Percentiles rank a stretch among this genome's conserved stretches.
Evolutionary conservation across 441 rosid species (phyloP).

Genomic region (Gossypium schwendimanii): DNA sequence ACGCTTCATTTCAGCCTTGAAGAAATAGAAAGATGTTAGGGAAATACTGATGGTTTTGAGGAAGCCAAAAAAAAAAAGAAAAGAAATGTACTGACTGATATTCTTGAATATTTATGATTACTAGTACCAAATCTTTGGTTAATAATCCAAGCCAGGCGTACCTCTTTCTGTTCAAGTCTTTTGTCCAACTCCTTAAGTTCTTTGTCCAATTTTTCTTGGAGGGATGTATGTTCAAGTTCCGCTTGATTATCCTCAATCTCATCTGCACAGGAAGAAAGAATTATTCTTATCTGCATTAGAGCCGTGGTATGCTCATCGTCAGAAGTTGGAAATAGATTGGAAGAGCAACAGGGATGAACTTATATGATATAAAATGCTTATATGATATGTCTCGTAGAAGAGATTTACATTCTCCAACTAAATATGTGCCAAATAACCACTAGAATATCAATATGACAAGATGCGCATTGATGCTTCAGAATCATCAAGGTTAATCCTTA

Average conservation of each 20-base stretch:
- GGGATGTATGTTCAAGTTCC: slow-evolving; percentile 82
- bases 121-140: neutral
- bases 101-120: neutral
- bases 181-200: slow-evolving; percentile 88
- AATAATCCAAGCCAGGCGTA: slow-evolving; percentile 16
- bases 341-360: neutral
- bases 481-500: neutral
- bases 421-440: neutral
- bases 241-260: slow-evolving; percentile 61
- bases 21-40: slow-evolving; percentile 14
- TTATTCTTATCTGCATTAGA: slow-evolving; percentile 3
- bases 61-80: neutral
- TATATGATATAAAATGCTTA: neutral
- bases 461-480: neutral
- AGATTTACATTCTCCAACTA: neutral
- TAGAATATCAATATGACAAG: neutral
- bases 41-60: neutral
- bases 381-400: neutral
- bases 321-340: neutral
- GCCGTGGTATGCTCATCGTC: neutral
- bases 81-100: neutral
- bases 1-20: slow-evolving; percentile 92
- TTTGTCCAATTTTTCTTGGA: slow-evolving; percentile 74
- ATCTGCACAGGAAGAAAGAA: slow-evolving; percentile 37
- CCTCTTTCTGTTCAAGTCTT: slow-evolving; percentile 90